Evolutionary conservation across 306 rosid genomes (phyloP), one percentile per base, ranked within the genome.

Genomic region (Oxytropis ochrocephala): DNA sequence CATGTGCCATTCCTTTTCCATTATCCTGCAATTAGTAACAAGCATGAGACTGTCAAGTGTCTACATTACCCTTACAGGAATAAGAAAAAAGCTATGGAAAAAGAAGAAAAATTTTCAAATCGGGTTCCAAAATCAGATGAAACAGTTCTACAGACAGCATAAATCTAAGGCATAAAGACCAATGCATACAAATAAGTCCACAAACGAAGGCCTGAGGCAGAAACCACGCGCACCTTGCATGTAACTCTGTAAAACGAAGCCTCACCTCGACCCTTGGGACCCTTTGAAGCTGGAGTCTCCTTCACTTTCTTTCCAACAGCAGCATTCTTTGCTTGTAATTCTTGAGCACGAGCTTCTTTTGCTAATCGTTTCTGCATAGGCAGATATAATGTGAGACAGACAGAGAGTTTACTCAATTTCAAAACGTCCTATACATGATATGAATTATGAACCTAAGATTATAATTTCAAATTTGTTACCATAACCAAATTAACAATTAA

Each of bases 1-100:
- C 97, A 62, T 93, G 97, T 13, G 96, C 88, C 98, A 93, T 93
- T 85, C 98, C 98, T 81, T 78, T 86, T 64, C 98, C 98, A 78
- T 93, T 93, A 81, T 93, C 98, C 98, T 93, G 84, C 49, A 72
- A 76, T 73, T 39, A 82, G 13, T 60, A 39, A 35, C 60, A 27
- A 53, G 52, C 66, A 68, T 58, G 71, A 72, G 50, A 51, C 30
- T 64, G 75, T 11, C 60, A 43, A 51, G 19, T 65, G 75, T 12
- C 60, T 41, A 8, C 35, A 19, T n/a, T 46, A 39, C 69, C 49
- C 21, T 19, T 16, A 39, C 52, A 53, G 14, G 19, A 53, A 79
- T 41, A 59, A 48, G n/a, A 76, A 59, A 54, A 65, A 18, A 70
- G 50, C 16, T 59, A 50, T 64, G 70, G 3, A 38, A 55, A 62